A percentile compares a stretch with the other conserved stretches of the same genome.
Evolutionary conservation across 2,329 filamentous ascomycete genomes (phyloP).

Genomic region (Trichoderma semiorbis): DNA sequence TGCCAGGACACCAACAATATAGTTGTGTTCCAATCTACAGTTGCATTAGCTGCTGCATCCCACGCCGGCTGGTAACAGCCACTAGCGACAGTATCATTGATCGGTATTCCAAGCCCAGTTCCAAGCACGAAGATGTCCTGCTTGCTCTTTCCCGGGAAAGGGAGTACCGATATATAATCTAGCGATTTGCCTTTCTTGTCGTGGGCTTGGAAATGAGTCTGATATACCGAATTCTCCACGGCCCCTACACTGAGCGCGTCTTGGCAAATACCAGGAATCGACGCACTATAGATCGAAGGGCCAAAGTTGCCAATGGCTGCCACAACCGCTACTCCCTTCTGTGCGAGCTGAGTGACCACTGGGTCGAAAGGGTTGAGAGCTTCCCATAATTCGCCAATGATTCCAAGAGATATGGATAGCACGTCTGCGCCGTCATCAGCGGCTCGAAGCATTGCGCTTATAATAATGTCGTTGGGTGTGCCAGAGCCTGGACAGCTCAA

Average conservation of each 20-base stretch:
- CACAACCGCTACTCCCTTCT: background rate
- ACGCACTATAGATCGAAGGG: no score
- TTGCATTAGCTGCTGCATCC: background rate
- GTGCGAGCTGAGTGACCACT: slow-evolving; percentile 41
- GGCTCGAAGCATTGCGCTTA: slow-evolving; percentile 52
- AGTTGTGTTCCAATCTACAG: background rate
- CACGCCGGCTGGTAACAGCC: background rate
- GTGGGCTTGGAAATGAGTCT: background rate
- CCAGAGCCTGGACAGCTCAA: slow-evolving; percentile 44
- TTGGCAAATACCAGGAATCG: no score
- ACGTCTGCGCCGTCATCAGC: slow-evolving; percentile 45
- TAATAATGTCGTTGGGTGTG: slow-evolving; percentile 48
- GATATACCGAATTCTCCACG: background rate
- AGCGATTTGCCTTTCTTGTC: background rate
- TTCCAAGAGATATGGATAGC: slow-evolving; percentile 23
- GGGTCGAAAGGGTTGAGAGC: slow-evolving; percentile 41
- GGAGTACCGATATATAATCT: background rate
- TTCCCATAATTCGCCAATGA: slow-evolving; percentile 23
- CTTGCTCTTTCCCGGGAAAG: background rate
- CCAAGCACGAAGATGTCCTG: background rate
- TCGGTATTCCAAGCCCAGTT: background rate
- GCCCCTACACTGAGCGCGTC: background rate
- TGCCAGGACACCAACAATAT: background rate
- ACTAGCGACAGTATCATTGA: background rate
- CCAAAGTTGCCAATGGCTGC: slow-evolving; percentile 29